Evolutionary conservation across 495 filamentous ascomycete genomes (phyloP), one percentile per base, ranked within the genome.

Genomic region (Bacidia gigantensis): DNA sequence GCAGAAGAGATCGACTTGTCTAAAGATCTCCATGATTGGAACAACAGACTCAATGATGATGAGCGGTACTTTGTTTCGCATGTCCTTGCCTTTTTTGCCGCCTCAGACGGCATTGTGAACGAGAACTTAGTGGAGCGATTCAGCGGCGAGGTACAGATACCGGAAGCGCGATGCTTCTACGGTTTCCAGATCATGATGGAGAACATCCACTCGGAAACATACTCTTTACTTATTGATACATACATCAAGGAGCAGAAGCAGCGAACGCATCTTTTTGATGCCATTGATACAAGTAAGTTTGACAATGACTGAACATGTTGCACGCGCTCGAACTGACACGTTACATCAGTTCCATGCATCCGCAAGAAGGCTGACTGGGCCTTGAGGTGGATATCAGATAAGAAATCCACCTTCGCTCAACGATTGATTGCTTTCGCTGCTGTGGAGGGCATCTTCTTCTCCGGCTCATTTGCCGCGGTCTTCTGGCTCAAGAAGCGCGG

Each of bases 151-250:
- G 90, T 98, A 24, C 92, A 98, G 73, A 81, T 95, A 56, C 90
- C 92, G 29, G 92, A 98, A 73, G 92, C 92, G 51, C 88, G 92
- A 66, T 97, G 92, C 82, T 98, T 98, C 80, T 98, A 98, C 67
- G 92, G 92, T 58, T 99, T 99, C 79, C 92, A 99, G 73, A 99
- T 99, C 75, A 99, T 99, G 92, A 97, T 99, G 86, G 92, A 99
- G 80, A 99, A 99, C 74, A 96, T 99, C 63, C 92, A 99, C 80
- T 94, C 92, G 24, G 92, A 99, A 72, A 99, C 92, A 45, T 99
- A 99, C 79, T 96, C 90, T 29, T 81, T 99, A 12, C 82, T 99
- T 59, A 99, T 99, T 67, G 92, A 99, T 64, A 99, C 93, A 56
- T 99, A 99, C 72, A 93, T 98, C 76, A 95, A 94, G 76, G 92